Evolutionary conservation across 345 rosid species (phyloP).

Genomic region (Hirschfeldia incana): DNA sequence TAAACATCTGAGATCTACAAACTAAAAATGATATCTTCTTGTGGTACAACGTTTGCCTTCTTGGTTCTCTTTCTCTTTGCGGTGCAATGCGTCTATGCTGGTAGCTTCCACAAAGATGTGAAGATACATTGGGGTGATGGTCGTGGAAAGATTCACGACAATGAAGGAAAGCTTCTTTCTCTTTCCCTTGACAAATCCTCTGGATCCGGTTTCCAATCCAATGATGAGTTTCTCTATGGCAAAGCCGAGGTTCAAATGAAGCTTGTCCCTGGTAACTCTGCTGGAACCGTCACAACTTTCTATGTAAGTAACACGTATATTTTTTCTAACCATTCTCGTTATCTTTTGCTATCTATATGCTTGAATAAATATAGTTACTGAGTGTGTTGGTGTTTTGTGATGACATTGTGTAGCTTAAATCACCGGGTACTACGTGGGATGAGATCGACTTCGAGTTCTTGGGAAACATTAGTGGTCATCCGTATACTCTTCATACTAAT

Average conservation of each 20-base stretch:
- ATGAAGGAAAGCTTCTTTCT: neutral
- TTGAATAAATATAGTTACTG: neutral
- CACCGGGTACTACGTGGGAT: conserved; percentile 34
- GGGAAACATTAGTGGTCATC: conserved; percentile 40
- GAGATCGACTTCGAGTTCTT: conserved; percentile 45
- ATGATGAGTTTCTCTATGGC: conserved; percentile 28
- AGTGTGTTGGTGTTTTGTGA: neutral
- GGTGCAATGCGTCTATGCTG: neutral
- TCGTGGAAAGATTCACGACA: neutral
- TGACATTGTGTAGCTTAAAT: conserved; percentile 27
- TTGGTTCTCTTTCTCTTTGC: neutral
- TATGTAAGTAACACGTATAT: conserved; percentile 25
- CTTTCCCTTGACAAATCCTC: conserved; percentile 7
- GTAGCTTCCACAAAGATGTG: conserved; percentile 4
- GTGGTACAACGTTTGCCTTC: neutral
- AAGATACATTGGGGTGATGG: conserved; percentile 1
- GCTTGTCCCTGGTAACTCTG: conserved; percentile 36
- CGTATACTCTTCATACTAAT: conserved; percentile 32
- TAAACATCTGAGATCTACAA: neutral
- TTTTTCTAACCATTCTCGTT: neutral
- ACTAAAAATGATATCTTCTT: neutral
- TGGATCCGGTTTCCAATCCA: conserved; percentile 38
- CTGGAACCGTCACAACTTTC: conserved; percentile 39
- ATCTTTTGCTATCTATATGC: neutral
- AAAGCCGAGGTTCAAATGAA: conserved; percentile 37